These are phyloP conservation scores for Xylaria curta DNA, from an alignment of 495 filamentous ascomycete species.

Conservation along the genomic window DNA sequence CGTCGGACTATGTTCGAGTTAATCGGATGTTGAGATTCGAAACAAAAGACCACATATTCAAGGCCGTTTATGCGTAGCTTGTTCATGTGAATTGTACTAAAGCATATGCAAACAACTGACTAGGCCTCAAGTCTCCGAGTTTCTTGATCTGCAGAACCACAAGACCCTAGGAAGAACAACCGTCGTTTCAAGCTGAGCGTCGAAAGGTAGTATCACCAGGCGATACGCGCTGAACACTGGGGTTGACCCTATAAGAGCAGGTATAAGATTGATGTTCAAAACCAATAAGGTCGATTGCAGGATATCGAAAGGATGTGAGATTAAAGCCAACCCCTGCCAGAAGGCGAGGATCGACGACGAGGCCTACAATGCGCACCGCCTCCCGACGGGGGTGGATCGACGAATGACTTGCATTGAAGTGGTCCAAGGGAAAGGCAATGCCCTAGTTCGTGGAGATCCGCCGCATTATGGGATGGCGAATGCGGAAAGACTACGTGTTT, in stretches of 20 bases:
- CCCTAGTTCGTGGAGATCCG: neutral
- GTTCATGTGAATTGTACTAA: no score
- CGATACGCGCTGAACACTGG: neutral
- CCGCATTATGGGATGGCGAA: conserved; percentile 13
- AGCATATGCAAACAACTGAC: neutral
- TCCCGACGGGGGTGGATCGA: neutral
- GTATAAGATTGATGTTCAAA: neutral
- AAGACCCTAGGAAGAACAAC: neutral
- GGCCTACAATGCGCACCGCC: conserved; percentile 20
- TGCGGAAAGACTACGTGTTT: conserved; percentile 24
- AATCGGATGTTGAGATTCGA: neutral
- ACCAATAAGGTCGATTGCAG: conserved; percentile 14
- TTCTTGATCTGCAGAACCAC: neutral
- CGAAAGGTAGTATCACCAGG: neutral
- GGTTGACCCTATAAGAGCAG: neutral
- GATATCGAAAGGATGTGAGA: conserved; percentile 13
- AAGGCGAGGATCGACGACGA: conserved; percentile 19
- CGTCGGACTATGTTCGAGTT: neutral
- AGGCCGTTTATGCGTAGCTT: conserved; percentile 2
- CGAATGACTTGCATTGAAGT: conserved; percentile 18
- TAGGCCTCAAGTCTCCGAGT: neutral
- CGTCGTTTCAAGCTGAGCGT: conserved; percentile 2
- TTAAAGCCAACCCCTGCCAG: conserved; percentile 19
- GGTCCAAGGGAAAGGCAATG: neutral
- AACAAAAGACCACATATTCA: neutral